A percentile compares a stretch with the other conserved stretches of the same genome.
Conservation (phyloP, 108 stramenopile genomes). For the Cylindrotheca closterium region DNA sequence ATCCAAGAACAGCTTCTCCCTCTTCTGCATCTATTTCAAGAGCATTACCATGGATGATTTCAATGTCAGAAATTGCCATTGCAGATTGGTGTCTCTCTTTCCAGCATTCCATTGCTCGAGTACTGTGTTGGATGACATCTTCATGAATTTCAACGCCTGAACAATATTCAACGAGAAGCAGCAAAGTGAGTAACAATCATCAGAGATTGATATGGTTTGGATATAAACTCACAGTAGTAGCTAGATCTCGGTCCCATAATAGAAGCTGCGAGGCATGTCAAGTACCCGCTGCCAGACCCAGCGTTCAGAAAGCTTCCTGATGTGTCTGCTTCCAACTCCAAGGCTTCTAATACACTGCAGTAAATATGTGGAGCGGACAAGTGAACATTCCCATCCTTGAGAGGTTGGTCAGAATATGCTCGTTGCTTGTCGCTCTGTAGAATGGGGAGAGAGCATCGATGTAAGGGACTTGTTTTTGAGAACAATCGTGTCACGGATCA, state of each 20-base stretch:
- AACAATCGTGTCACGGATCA: neutral
- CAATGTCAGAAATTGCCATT: constrained; percentile 36
- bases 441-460: neutral
- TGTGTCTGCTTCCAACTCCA: constrained; percentile 67
- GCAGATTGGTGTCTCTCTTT: constrained; percentile 15
- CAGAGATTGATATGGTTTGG: neutral
- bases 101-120: constrained; percentile 63
- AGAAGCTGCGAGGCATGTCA: constrained; percentile 77
- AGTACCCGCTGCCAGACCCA: constrained; percentile 88
- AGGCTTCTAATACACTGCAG: constrained; percentile 76
- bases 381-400: constrained; percentile 81
- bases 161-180: neutral
- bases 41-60: constrained; percentile 78
- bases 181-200: neutral
- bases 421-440: constrained; percentile 5
- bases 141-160: constrained; percentile 74
- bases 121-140: constrained; percentile 76
- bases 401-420: constrained; percentile 79
- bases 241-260: constrained; percentile 72
- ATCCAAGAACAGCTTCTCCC: constrained; percentile 74
- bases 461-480: neutral
- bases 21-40: constrained; percentile 44
- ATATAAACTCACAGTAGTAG: constrained; percentile 51
- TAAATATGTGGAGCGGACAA: constrained; percentile 95
- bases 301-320: constrained; percentile 72